Base-by-base conservation (phyloP, 75 land plant species). In the Pinus tabuliformis region DNA sequence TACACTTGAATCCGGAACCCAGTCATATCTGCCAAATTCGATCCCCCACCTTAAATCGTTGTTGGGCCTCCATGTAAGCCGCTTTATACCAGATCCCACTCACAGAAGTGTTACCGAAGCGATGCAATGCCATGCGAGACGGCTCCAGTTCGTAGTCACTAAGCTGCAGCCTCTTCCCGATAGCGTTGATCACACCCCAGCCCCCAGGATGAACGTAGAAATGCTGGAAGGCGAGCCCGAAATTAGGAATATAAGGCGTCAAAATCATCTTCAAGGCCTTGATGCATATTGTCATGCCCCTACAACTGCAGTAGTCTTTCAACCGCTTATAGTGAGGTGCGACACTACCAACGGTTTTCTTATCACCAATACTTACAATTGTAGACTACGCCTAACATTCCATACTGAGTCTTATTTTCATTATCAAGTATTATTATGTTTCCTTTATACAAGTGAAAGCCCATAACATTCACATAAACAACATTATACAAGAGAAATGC, bases 211-310 rank as follows among this genome's bases (percentile, higher is more conserved):
- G 92, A 28, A 88, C 83, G 80, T 91, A 92, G 71, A 89, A 87
- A 64, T 91, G 94, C 82, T 92, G 88, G 59, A 89, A 87, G 56
- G 92, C 94, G 57, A 80, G 74, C 88, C 88, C 88, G 86, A 90
- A 92, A 73, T 92, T 85, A 2, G 94, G 94, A 21, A 88, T 82
- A 78, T 92, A 92, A 5, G 92, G 81, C 79, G 80, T 81, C 64
- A 81, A 74, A 6, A 63, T 84, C 68, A 70, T 26, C 30, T 30
- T 30, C 5, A 77, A 62, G 28, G 76, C 28, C 22, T 83, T 39
- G 57, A 80, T 82, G 59, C 73, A 68, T 18, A 59, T 21, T 82
- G 72, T 82, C 82, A 0, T 63, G 1, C 30, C 30, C 1, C 30
- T n/a, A n/a, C n/a, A n/a, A n/a, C n/a, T n/a, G n/a, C n/a, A n/a